Percentiles rank a stretch among this genome's conserved stretches.
phyloP scores from a whole-genome alignment of 2,329 filamentous ascomycete species.

The Periglandula ipomoeae region DNA sequence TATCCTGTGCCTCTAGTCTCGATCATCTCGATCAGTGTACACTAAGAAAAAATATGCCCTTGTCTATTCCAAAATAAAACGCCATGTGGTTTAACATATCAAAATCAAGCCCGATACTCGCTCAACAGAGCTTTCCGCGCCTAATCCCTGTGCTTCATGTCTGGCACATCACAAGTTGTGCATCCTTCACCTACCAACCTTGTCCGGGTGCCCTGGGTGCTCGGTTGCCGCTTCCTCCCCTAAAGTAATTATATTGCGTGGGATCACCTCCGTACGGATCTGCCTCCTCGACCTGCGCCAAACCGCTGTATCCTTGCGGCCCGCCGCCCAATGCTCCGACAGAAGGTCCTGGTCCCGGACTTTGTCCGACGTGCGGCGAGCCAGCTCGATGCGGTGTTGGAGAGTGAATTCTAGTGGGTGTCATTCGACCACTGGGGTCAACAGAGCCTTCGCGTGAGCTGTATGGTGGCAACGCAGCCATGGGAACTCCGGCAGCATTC shows the following conservation, averaged over 20 bases:
- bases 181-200: constrained; percentile 24
- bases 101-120: not conserved
- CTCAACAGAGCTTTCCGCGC: not conserved
- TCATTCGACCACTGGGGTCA: constrained; percentile 16
- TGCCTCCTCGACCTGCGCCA: constrained; percentile 44
- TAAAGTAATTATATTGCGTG: constrained; percentile 49
- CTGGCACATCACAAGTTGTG: constrained; percentile 7
- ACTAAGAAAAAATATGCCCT: not conserved
- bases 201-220: constrained; percentile 24
- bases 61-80: constrained; percentile 13
- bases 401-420: constrained; percentile 13
- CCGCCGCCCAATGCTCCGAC: constrained; percentile 47
- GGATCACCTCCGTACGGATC: constrained; percentile 30
- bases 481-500: constrained; percentile 43
- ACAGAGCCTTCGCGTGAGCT: constrained; percentile 15
- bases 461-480: constrained; percentile 23
- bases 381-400: constrained; percentile 6
- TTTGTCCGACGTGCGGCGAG: not conserved
- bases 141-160: not conserved
- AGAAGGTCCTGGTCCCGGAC: constrained; percentile 29
- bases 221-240: constrained; percentile 24
- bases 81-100: not conserved
- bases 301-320: constrained; percentile 48
- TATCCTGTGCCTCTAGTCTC: not conserved
- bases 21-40: not conserved